phyloP scores from a whole-genome alignment of 2,329 filamentous ascomycete genomes.

The Apiospora saccharicola region DNA sequence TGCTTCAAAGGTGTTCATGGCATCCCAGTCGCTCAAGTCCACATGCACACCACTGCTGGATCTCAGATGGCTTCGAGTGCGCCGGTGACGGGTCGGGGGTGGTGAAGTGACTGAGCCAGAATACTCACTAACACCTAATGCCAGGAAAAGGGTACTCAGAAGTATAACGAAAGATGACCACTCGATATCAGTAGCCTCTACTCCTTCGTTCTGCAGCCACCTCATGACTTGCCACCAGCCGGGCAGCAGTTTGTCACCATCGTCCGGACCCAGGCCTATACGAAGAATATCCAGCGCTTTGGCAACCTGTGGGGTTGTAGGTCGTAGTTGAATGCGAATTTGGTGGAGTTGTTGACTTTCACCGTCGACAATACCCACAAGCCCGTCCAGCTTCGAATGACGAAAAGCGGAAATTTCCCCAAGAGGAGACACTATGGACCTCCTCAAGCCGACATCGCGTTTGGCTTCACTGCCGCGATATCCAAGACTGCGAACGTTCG shows the following conservation, averaged over 20 bases:
- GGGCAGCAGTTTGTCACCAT: slow-evolving; percentile 67
- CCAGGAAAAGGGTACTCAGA: slow-evolving; percentile 69
- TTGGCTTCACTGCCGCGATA: slow-evolving; percentile 60
- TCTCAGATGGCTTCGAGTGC: slow-evolving; percentile 38
- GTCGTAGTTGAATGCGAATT: slow-evolving; percentile 71
- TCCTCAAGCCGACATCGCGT: slow-evolving; percentile 58
- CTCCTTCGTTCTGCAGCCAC: slow-evolving; percentile 66
- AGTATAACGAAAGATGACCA: slow-evolving; percentile 74
- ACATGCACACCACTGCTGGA: slow-evolving; percentile 43
- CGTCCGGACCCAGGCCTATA: slow-evolving; percentile 66
- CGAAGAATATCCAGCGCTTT: slow-evolving; percentile 68
- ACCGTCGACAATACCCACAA: slow-evolving; percentile 72
- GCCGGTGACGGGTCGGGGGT: slow-evolving; percentile 30
- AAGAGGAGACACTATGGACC: slow-evolving; percentile 55
- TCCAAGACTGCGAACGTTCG: slow-evolving; percentile 67
- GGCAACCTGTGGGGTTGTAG: slow-evolving; percentile 67
- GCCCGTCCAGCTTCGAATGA: slow-evolving; percentile 64
- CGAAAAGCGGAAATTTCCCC: slow-evolving; percentile 61
- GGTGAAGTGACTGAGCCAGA: slow-evolving; percentile 34
- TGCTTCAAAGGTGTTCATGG: slow-evolving; percentile 55
- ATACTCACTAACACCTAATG: slow-evolving; percentile 53
- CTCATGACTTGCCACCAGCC: slow-evolving; percentile 78
- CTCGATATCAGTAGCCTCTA: slow-evolving; percentile 61
- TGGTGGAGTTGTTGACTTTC: slow-evolving; percentile 67
- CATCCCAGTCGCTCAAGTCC: slow-evolving; percentile 52